Conservation (phyloP, 805 yeast species). For the Saturnispora sanitii region DNA sequence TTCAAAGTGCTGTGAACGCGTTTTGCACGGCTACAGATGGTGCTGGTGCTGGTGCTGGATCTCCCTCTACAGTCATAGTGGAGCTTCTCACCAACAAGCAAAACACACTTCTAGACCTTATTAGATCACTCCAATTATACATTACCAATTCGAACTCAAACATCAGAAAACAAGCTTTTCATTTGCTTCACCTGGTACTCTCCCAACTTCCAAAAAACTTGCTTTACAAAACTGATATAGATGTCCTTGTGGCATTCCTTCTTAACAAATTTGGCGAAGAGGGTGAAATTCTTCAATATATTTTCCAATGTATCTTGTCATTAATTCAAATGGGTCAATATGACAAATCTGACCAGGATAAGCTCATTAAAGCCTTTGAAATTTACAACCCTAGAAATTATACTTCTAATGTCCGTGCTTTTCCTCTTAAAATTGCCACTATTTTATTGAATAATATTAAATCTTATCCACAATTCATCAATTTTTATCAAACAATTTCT, state of each 20-base stretch:
- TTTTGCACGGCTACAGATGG: neutral
- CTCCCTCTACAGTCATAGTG: neutral
- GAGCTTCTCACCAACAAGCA: constrained; percentile 7
- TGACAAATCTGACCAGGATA: constrained; percentile 21
- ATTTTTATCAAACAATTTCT: constrained; percentile 57
- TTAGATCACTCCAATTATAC: constrained; percentile 22
- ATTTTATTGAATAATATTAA: neutral
- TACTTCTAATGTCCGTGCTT: constrained; percentile 53
- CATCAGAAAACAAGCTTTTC: constrained; percentile 32
- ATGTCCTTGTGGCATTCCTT: constrained; percentile 47
- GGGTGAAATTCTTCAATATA: constrained; percentile 36
- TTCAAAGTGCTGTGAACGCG: constrained; percentile 1
- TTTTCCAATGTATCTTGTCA: constrained; percentile 44
- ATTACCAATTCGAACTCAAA: constrained; percentile 39
- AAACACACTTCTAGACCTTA: constrained; percentile 9
- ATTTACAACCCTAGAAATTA: constrained; percentile 46
- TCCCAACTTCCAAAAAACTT: constrained; percentile 18
- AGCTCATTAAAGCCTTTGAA: constrained; percentile 31
- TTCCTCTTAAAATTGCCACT: constrained; percentile 32
- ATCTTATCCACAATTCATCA: constrained; percentile 33
- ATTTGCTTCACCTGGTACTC: constrained; percentile 33
- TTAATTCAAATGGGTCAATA: constrained; percentile 45
- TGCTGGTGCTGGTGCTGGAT: neutral
- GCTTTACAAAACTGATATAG: constrained; percentile 35
- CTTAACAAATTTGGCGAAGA: constrained; percentile 60